phyloP scores from a whole-genome alignment of 306 rosid genomes.

The Lathyrus tuberosus region DNA sequence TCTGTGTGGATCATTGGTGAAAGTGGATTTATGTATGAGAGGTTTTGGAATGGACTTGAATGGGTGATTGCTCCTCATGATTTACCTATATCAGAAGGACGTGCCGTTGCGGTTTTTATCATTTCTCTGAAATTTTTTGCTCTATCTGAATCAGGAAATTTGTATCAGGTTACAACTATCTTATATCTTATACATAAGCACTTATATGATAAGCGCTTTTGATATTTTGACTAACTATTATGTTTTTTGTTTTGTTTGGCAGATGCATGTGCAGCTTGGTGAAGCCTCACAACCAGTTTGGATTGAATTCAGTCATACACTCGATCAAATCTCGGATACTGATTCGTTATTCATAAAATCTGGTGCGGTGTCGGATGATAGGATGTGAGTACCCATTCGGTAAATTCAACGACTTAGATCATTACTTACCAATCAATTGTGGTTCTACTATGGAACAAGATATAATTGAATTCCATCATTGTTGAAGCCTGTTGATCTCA shows the following conservation, averaged over 20 bases:
- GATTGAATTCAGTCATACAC: conserved; percentile 57
- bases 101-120: conserved; percentile 64
- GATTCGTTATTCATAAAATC: conserved; percentile 53
- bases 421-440: background rate
- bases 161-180: conserved; percentile 66
- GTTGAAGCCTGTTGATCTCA: background rate
- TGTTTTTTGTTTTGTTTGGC: conserved; percentile 35
- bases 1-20: conserved; percentile 88
- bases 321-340: conserved; percentile 50
- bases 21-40: conserved; percentile 92
- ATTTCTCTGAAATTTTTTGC: conserved; percentile 76
- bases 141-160: conserved; percentile 73
- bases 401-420: background rate
- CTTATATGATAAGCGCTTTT: background rate
- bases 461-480: background rate
- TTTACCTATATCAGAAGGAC: conserved; percentile 63
- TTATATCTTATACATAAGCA: background rate
- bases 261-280: conserved; percentile 75
- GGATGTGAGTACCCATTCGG: conserved; percentile 59
- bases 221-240: background rate
- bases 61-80: conserved; percentile 94
- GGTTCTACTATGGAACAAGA: no score
- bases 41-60: conserved; percentile 96
- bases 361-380: conserved; percentile 69
- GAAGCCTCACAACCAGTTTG: conserved; percentile 77